These are phyloP conservation scores for Apiotrichum laibachii DNA, from an alignment of 1,284 basidiomycete genomes.

Conservation along the genomic window DNA sequence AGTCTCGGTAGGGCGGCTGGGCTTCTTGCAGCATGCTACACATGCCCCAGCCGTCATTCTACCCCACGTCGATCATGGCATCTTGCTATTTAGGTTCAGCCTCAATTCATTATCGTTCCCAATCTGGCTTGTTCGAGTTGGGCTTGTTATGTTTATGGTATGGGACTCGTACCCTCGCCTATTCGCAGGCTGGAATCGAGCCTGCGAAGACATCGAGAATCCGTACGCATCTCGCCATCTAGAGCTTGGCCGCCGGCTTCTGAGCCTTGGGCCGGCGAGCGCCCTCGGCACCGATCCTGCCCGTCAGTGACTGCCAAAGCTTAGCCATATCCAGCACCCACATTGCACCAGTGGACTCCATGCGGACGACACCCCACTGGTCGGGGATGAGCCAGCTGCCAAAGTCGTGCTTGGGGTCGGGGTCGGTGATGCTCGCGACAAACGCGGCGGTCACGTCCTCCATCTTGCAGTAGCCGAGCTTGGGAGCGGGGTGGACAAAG, in stretches of 20 bases:
- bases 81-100: too few relatives aligned
- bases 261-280: conserved; percentile 1
- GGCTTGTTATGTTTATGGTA: too few relatives aligned
- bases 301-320: conserved; percentile 1
- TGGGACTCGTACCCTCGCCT: too few relatives aligned
- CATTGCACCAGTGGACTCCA: neutral
- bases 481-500: conserved; percentile 7
- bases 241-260: conserved; percentile 1
- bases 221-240: too few relatives aligned
- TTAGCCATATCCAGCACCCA: neutral
- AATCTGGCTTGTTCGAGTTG: too few relatives aligned
- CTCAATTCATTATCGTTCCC: too few relatives aligned
- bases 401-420: conserved; percentile 2
- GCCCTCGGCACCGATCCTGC: conserved; percentile 17
- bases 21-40: too few relatives aligned
- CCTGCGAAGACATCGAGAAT: too few relatives aligned
- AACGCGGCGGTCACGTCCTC: conserved; percentile 8
- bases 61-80: too few relatives aligned
- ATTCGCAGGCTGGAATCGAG: too few relatives aligned
- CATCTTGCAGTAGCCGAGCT: conserved; percentile 4
- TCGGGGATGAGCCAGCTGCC: conserved; percentile 7
- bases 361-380: conserved; percentile 6
- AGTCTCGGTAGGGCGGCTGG: too few relatives aligned
- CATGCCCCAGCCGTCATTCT: too few relatives aligned
- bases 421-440: conserved; percentile 1